These are phyloP conservation scores for Magnusiomyces clavatus DNA, from an alignment of 1,139 yeast genomes.

Conservation along the genomic window DNA sequence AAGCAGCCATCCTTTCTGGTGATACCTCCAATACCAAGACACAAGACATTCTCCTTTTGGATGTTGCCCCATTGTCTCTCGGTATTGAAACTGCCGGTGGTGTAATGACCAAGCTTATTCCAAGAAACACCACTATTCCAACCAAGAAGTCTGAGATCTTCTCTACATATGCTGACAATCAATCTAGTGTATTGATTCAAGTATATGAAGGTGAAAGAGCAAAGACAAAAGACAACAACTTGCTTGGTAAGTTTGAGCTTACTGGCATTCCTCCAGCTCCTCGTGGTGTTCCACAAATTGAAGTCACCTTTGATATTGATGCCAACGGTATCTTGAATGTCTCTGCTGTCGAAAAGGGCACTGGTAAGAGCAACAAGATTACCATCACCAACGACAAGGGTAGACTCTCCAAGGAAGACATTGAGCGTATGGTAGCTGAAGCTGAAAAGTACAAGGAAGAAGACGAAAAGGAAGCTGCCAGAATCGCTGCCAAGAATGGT, in stretches of 20 bases:
- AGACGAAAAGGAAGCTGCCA: slow-evolving; percentile 74
- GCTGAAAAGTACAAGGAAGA: slow-evolving; percentile 80
- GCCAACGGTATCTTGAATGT: slow-evolving; percentile 93
- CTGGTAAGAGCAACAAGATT: slow-evolving; percentile 72
- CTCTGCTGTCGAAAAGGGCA: slow-evolving; percentile 88
- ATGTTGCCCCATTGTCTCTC: slow-evolving; percentile 80
- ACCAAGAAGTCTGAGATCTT: slow-evolving; percentile 87
- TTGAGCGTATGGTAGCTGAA: slow-evolving; percentile 90
- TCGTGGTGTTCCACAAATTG: slow-evolving; percentile 93
- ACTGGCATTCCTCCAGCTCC: slow-evolving; percentile 94
- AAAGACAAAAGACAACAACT: slow-evolving; percentile 85
- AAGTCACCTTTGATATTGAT: slow-evolving; percentile 86
- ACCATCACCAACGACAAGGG: slow-evolving; percentile 92
- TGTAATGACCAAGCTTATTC: slow-evolving; percentile 84
- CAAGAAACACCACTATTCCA: slow-evolving; percentile 88
- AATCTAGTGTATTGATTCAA: slow-evolving; percentile 89
- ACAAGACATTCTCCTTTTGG: slow-evolving; percentile 74
- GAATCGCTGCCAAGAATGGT: slow-evolving; percentile 77
- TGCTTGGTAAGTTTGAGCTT: slow-evolving; percentile 87
- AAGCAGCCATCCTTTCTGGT: slow-evolving; percentile 89
- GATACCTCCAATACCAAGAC: slow-evolving; percentile 66
- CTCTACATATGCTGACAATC: slow-evolving; percentile 90
- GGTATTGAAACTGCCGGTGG: slow-evolving; percentile 97
- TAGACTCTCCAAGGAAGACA: slow-evolving; percentile 88
- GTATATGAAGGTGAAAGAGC: slow-evolving; percentile 94